Evolutionary conservation across 108 stramenopile genomes (phyloP), one percentile per base, ranked within the genome.

Genomic region (Cyclotella atomus): DNA sequence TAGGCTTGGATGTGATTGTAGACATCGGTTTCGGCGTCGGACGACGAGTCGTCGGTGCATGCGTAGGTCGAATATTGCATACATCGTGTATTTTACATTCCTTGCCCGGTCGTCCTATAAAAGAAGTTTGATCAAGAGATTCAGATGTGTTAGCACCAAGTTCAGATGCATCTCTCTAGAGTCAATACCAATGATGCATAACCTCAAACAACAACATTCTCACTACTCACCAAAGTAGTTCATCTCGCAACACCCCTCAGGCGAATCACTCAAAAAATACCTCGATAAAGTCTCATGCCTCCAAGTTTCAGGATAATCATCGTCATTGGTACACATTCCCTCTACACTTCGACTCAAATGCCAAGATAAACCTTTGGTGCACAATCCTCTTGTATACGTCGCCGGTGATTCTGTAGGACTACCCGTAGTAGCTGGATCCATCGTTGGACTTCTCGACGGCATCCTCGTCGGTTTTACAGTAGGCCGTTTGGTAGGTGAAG

Each of bases 261-360:
- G 29, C 14, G 2, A 12, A 15, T 28, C 56, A 28, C 10, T 30
- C 30, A 57, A 57, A 57, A 57, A 57, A 32, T 57, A 57, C 12
- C 15, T 32, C 14, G 9, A 15, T 10, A 57, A 57, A 0, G 56
- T 57, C 32, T 57, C 56, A 57, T 57, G 56, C 29, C 32, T 57
- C 56, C 56, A 57, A 57, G 56, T 57, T 4, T 57, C 29, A 2
- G 56, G 56, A 57, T 57, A 57, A 57, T 57, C 56, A 30, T 57
- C 30, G 14, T 57, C 56, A 57, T 57, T 57, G 29, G 29, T 32
- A 30, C 56, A 57, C 20, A n/a, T 32, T n/a, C n/a, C n/a, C 1
- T 28, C 56, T 15, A 16, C 4, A 29, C 28, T 12, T 32, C 56
- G 28, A 30, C 19, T 19, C 56, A 32, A 32, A 19, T 57, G 56